Evolutionary conservation across 768 basidiomycete genomes (phyloP).

Genomic region (Favolaschia claudopus): DNA sequence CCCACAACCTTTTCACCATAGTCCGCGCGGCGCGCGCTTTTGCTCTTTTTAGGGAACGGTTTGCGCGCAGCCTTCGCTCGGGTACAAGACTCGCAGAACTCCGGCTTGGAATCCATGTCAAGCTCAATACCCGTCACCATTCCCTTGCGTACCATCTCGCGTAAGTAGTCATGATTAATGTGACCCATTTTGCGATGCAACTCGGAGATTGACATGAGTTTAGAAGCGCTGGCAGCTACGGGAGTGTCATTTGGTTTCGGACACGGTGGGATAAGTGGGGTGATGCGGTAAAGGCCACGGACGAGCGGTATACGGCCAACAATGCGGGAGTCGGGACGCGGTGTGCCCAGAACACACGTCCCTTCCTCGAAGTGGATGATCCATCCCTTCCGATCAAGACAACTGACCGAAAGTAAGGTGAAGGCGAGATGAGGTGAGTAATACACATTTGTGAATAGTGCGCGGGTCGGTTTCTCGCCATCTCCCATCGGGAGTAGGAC

Average conservation of each 20-base stretch:
- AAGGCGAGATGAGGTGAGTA: slow-evolving; percentile 8
- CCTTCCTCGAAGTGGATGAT: slow-evolving; percentile 14
- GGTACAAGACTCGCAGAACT: slow-evolving; percentile 35
- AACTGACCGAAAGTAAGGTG: slow-evolving; percentile 7
- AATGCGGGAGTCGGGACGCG: not conserved
- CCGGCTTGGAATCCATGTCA: slow-evolving; percentile 28
- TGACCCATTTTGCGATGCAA: slow-evolving; percentile 46
- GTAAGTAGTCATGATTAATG: slow-evolving; percentile 35
- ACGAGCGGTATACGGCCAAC: slow-evolving; percentile 33
- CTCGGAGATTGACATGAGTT: slow-evolving; percentile 33
- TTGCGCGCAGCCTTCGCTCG: slow-evolving; percentile 29
- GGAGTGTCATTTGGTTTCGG: not conserved
- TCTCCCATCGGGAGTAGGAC: slow-evolving; percentile 11
- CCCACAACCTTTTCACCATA: slow-evolving; percentile 20
- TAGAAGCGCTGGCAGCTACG: slow-evolving; percentile 20
- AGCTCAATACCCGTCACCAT: slow-evolving; percentile 41
- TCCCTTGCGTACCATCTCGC: slow-evolving; percentile 35
- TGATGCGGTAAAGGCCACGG: slow-evolving; percentile 36
- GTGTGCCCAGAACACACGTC: slow-evolving; percentile 2
- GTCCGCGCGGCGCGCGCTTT: not conserved
- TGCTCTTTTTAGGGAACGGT: slow-evolving; percentile 26
- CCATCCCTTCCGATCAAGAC: slow-evolving; percentile 6
- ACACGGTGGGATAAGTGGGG: not conserved
- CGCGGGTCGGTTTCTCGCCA: not conserved
- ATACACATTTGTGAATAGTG: slow-evolving; percentile 2